phyloP scores from a whole-genome alignment of 305 asterid species.

The Solanum chacoense region DNA sequence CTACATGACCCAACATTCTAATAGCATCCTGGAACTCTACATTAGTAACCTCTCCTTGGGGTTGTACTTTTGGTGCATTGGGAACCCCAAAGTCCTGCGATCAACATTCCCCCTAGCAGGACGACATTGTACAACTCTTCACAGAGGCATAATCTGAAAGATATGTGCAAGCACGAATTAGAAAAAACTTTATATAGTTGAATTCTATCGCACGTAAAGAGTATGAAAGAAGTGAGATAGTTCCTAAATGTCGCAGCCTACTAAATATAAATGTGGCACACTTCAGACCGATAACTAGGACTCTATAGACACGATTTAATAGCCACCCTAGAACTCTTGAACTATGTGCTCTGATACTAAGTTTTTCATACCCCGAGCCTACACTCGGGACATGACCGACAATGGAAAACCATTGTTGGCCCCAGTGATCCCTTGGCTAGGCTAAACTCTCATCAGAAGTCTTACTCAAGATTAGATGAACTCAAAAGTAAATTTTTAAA shows the following conservation, averaged over 20 bases:
- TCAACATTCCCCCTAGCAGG: no score
- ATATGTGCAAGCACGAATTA: not conserved
- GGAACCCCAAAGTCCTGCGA: not conserved
- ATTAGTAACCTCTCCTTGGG: not conserved
- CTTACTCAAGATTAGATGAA: not conserved
- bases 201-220: not conserved
- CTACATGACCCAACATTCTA: not conserved
- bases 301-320: no score
- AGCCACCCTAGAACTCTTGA: not conserved
- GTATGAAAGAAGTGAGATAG: not conserved
- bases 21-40: not conserved
- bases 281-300: not conserved
- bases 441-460: not conserved
- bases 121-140: not conserved
- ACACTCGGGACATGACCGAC: not conserved
- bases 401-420: not conserved
- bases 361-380: not conserved
- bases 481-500: no score
- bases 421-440: not conserved
- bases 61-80: not conserved
- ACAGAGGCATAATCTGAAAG: not conserved
- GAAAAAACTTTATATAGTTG: not conserved
- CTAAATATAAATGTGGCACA: not conserved
- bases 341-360: not conserved
- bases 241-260: not conserved